Conservation (phyloP, 805 yeast genomes). For the Saturnispora sekii region DNA sequence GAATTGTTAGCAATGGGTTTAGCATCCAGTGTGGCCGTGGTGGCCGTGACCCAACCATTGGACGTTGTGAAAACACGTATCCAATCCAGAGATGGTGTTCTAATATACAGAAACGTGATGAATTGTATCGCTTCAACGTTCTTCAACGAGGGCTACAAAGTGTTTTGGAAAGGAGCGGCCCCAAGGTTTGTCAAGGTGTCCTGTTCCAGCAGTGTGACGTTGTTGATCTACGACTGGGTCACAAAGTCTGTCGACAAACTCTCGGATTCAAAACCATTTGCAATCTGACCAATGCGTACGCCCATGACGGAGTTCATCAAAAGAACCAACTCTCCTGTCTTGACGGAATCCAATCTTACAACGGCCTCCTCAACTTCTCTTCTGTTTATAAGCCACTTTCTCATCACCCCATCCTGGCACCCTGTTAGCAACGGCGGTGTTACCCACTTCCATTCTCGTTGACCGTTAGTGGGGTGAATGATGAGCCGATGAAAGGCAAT, state of each 20-base stretch:
- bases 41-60: slow-evolving; percentile 75
- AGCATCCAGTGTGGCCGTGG: slow-evolving; percentile 62
- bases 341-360: slow-evolving; percentile 36
- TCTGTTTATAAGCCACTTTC: slow-evolving; percentile 47
- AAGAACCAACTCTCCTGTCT: slow-evolving; percentile 58
- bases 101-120: slow-evolving; percentile 50
- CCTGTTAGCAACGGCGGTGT: slow-evolving; percentile 79
- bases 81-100: slow-evolving; percentile 65
- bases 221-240: slow-evolving; percentile 50
- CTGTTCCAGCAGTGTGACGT: slow-evolving; percentile 59
- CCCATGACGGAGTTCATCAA: slow-evolving; percentile 82
- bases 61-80: slow-evolving; percentile 82
- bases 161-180: slow-evolving; percentile 48
- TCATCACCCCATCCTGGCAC: slow-evolving; percentile 74
- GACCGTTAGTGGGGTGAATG: slow-evolving; percentile 22
- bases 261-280: slow-evolving; percentile 24
- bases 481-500: slow-evolving; percentile 48
- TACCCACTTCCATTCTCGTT: slow-evolving; percentile 44
- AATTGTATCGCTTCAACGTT: slow-evolving; percentile 43
- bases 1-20: slow-evolving; percentile 38
- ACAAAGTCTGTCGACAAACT: slow-evolving; percentile 33
- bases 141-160: slow-evolving; percentile 35
- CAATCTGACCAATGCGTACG: slow-evolving; percentile 49
- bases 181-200: slow-evolving; percentile 67
- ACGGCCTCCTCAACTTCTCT: slow-evolving; percentile 15